Evolutionary conservation across 345 rosid genomes (phyloP), one percentile per base, ranked within the genome.

Genomic region (Physaria fendleri): DNA sequence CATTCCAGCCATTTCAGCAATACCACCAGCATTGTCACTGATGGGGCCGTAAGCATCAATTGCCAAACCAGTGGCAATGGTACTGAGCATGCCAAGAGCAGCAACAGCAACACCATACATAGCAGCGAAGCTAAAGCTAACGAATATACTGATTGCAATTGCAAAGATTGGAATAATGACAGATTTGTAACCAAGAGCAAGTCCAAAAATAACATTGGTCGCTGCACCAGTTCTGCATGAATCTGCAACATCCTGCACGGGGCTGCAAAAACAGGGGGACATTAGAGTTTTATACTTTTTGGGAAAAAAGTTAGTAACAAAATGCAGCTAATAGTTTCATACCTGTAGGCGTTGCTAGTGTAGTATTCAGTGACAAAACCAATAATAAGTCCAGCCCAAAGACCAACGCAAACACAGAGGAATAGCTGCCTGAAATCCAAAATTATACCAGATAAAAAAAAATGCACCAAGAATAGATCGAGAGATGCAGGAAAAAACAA

Each of bases 201-300:
- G 86, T 47, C 96, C 90, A 61, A 88, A 80, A 47, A 85, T 88
- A 43, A 85, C 94, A 64, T 88, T 88, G 47, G 94, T 85, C 34
- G 96, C 87, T 54, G 94, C 94, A 37, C 93, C 96, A 11, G 90
- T 88, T 56, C 96, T 77, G 80, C 95, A 88, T 62, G 96, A 91
- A 79, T 88, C 98, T 28, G 96, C 98, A 56, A 91, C 96, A 64
- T 88, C 98, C 78, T 85, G 98, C 55, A 91, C 98, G 32, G 96
- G 97, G 78, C 97, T 90, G 87, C 56, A 74, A 55, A 50, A 14
- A 13, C 20, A 67, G 1, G 0, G 0, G 15, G 23, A 22, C 22
- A 13, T 46, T 45, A 53, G n/a, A n/a, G n/a, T n/a, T n/a, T n/a
- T n/a, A n/a, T n/a, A n/a, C n/a, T n/a, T n/a, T n/a, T n/a, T n/a